A percentile compares a stretch with the other conserved stretches of the same genome.
phyloP scores from a whole-genome alignment of 2,329 filamentous ascomycete species.

The Coleophoma eucalyptorum region DNA sequence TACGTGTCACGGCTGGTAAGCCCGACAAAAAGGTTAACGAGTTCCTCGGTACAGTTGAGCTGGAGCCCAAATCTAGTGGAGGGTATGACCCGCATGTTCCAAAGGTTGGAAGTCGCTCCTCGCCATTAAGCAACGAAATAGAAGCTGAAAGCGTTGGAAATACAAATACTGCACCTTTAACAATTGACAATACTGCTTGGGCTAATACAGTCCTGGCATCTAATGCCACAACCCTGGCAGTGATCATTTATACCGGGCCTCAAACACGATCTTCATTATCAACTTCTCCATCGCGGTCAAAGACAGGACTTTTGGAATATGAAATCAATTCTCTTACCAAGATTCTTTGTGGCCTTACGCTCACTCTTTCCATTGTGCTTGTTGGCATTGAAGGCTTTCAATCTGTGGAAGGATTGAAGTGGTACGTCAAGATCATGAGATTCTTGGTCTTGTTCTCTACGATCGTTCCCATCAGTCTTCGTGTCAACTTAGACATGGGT shows the following conservation, averaged over 20 bases:
- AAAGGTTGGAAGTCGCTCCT: constrained; percentile 7
- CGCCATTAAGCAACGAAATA: constrained; percentile 16
- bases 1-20: constrained; percentile 77
- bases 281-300: constrained; percentile 86
- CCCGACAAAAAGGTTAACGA: constrained; percentile 94
- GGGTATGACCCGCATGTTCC: constrained; percentile 41
- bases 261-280: constrained; percentile 93
- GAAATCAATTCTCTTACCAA: constrained; percentile 98
- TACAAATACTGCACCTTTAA: constrained; percentile 66
- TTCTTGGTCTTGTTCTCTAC: constrained; percentile 98
- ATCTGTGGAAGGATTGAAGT: constrained; percentile 60
- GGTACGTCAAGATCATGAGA: constrained; percentile 98
- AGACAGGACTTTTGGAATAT: constrained; percentile 87
- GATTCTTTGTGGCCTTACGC: constrained; percentile 85
- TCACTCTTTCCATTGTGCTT: constrained; percentile 80
- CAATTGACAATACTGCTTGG: constrained; percentile 98
- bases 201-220: constrained; percentile 96
- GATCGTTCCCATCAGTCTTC: constrained; percentile 93
- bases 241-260: constrained; percentile 90
- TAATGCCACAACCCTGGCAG: constrained; percentile 81
- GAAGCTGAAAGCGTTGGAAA: constrained; percentile 29
- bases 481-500: constrained; percentile 95
- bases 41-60: constrained; percentile 84
- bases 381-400: constrained; percentile 84
- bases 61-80: constrained; percentile 53